Percentiles rank a stretch among this genome's conserved stretches.
These are phyloP conservation scores for Dryas octopetala DNA, from an alignment of 306 rosid species.

Conservation along the genomic window DNA sequence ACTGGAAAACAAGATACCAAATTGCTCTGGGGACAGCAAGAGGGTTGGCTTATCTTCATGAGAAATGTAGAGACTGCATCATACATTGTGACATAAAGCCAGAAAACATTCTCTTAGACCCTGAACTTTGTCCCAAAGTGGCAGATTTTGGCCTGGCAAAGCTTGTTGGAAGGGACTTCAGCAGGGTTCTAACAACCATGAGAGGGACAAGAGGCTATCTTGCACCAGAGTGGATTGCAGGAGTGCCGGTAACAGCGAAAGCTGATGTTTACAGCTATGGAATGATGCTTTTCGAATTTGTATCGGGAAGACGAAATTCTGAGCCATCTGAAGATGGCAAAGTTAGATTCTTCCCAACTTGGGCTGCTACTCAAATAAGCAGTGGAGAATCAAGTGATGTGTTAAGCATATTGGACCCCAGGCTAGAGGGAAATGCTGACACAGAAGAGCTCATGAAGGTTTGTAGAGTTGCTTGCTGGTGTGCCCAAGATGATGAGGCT, in stretches of 20 bases:
- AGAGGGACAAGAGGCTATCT: slow-evolving; percentile 96
- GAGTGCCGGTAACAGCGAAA: slow-evolving; percentile 76
- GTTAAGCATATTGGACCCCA: slow-evolving; percentile 51
- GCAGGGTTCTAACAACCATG: slow-evolving; percentile 83
- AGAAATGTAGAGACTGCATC: slow-evolving; percentile 83
- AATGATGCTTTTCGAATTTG: slow-evolving; percentile 85
- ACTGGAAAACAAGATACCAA: slow-evolving; percentile 76
- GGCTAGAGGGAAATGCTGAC: slow-evolving; percentile 51
- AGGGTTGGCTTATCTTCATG: slow-evolving; percentile 80
- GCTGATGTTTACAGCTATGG: slow-evolving; percentile 94
- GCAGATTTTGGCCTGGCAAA: slow-evolving; percentile 95
- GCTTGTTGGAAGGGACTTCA: slow-evolving; percentile 79
- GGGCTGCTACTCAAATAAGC: slow-evolving; percentile 41
- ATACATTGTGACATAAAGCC: slow-evolving; percentile 95
- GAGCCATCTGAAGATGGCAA: slow-evolving; percentile 57
- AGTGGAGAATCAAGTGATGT: slow-evolving; percentile 44
- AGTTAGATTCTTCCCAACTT: slow-evolving; percentile 57
- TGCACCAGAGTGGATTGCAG: slow-evolving; percentile 93
- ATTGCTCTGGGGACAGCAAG: slow-evolving; percentile 83
- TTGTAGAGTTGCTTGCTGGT: slow-evolving; percentile 79
- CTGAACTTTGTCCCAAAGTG: slow-evolving; percentile 64
- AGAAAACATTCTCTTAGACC: slow-evolving; percentile 84
- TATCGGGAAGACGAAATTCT: slow-evolving; percentile 77
- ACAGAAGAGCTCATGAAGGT: slow-evolving; percentile 46
- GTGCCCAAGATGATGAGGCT: slow-evolving; percentile 74